A percentile compares a stretch with the other conserved stretches of the same genome.
phyloP scores from a whole-genome alignment of 116 monocot genomes.

The Thalassia testudinum region DNA sequence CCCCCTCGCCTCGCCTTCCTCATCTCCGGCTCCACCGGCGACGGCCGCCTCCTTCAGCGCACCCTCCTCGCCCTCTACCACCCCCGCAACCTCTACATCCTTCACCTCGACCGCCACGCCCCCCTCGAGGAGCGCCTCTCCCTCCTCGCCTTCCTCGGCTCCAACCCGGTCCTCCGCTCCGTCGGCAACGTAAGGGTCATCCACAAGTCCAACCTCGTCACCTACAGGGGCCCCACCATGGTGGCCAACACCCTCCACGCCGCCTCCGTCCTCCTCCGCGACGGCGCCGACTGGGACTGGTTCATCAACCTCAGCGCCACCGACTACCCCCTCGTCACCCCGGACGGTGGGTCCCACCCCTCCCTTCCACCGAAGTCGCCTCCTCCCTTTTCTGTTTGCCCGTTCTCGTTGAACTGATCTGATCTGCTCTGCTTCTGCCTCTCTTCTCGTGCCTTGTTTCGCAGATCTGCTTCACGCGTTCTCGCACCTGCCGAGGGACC shows the following conservation, averaged over 20 bases:
- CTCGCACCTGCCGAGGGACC: conserved; percentile 44
- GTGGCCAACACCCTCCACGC: conserved; percentile 73
- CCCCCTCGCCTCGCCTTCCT: conserved; percentile 53
- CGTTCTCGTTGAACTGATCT: too few species aligned
- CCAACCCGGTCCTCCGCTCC: conserved; percentile 16
- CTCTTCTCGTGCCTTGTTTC: neutral
- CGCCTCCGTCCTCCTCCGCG: conserved; percentile 43
- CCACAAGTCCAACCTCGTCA: conserved; percentile 46
- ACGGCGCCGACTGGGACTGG: conserved; percentile 65
- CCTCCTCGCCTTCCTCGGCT: conserved; percentile 13
- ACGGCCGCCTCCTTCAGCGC: conserved; percentile 24
- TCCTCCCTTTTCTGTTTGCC: too few species aligned
- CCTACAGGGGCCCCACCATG: conserved; percentile 78
- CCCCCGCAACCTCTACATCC: conserved; percentile 42
- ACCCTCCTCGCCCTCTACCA: conserved; percentile 52
- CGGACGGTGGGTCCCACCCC: conserved; percentile 26
- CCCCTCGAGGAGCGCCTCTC: conserved; percentile 25
- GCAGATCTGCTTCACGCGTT: conserved; percentile 51
- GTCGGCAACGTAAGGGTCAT: conserved; percentile 47
- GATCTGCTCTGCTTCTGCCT: neutral
- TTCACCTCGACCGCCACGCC: conserved; percentile 55
- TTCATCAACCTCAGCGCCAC: conserved; percentile 72
- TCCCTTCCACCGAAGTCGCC: neutral
- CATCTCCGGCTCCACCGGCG: conserved; percentile 56
- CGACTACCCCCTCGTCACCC: conserved; percentile 73